Evolutionary conservation across 2,329 filamentous ascomycete genomes (phyloP), one percentile per base, ranked within the genome.

Genomic region (Fusarium nematophilum): DNA sequence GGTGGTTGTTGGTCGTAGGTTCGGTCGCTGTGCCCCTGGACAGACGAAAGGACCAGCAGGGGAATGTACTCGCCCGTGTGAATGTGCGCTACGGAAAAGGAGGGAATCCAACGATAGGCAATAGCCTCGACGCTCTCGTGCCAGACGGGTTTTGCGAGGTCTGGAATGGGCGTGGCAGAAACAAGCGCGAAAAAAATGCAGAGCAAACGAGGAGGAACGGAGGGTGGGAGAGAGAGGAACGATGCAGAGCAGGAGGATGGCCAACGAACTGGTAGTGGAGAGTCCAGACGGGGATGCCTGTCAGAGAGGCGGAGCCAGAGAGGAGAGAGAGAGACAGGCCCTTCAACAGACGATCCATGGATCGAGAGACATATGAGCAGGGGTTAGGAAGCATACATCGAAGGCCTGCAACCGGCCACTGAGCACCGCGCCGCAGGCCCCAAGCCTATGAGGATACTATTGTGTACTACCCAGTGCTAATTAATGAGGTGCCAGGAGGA

Each of bases 141-240:
- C 70, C 70, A 72, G 70, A 72, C 70, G 70, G 62, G 59, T 67
- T 40, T 60, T 69, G 67, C 62, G 69, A 70, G 60, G 55, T 65
- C 70, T 72, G 64, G 70, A 72, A 69, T 72, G 67, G 59, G 53
- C 55, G 52, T 46, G 47, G 60, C 59, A 59, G 64, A 64, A 67
- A 55, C 64, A 65, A 62, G 58, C 57, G 58, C 57, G 49, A 60
- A 58, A 49, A 50, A 53, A 44, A 34, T 49, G 52, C 47, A 60
- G 60, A 66, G 56, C 43, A 56, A 36, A 31, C 39, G 47, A 62
- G 49, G 57, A 58, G 57, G 58, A 58, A 42, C 21, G 47, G 23
- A 14, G 37, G 48, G 51, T 60, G 61, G 44, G 44, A 57, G 55
- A 59, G 56, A 59, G 53, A 54, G 42, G 55, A 57, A 58, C 52